Base-by-base conservation (phyloP, 2,329 filamentous ascomycete genomes). In the Conoideocrella luteorostrata region DNA sequence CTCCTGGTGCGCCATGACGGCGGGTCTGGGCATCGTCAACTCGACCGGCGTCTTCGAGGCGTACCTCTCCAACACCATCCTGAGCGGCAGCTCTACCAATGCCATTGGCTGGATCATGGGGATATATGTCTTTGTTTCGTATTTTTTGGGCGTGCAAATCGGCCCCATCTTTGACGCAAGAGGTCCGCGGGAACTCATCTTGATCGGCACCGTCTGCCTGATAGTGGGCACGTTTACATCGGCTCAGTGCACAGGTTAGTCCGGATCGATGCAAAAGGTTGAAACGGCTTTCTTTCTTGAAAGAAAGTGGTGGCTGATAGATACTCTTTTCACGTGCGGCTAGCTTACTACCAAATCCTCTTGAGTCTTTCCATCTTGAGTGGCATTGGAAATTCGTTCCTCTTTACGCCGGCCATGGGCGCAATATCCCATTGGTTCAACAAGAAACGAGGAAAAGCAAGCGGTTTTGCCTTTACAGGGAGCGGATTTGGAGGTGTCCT, bases 391-490 rank as follows among this genome's bases (percentile, higher is more conserved):
- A 84, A 83, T 2, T 85, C 84, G 1, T 69, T 91, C 34, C 77
- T 93, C 47, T 89, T 89, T 61, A 88, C 85, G 0, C 86, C 88
- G 0, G 78, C 85, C 0, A 76, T 93, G 50, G 80, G 82, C 11
- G 28, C 28, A n/a, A 26, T 41, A 24, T 29, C 29, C 20, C 88
- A 94, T 59, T 94, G 80, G 68, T 95, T 95, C 68, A 73, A 82
- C 22, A 62, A 60, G n/a, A 80, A 79, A 39, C 79, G 88, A 12
- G 89, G 83, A 3, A 74, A 86, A 33, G 87, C 88, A 7, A 91
- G 84, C 0, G 88, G 88, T n/a, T 70, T 94, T 33, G 86, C 87
- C n/a, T 77, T 83, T 4, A 82, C 84, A 0, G 84, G 86, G 0
- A 81, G 81, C 15, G 82, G 79, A 13, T 63, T 86, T 11, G 84